Conservation (phyloP, 2,329 filamentous ascomycete species). For the Aspergillus pseudonomiae region DNA sequence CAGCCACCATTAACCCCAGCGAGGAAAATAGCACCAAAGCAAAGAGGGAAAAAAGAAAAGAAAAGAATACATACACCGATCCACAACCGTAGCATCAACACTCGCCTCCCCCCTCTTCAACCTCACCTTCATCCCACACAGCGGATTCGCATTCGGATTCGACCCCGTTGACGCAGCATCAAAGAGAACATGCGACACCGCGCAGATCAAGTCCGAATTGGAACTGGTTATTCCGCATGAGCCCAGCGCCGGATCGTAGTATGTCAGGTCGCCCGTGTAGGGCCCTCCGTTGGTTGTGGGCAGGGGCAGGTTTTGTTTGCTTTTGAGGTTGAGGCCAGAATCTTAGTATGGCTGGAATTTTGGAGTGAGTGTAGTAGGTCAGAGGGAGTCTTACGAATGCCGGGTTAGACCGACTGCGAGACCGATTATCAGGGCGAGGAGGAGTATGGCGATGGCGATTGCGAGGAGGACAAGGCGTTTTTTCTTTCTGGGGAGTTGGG, state of each 20-base stretch:
- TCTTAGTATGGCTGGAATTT: neutral
- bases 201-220: conserved; percentile 62
- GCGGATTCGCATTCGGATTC: conserved; percentile 65
- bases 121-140: conserved; percentile 70
- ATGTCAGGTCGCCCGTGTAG: conserved; percentile 69
- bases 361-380: neutral
- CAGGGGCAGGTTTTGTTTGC: conserved; percentile 22
- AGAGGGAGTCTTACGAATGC: conserved; percentile 16
- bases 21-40: neutral
- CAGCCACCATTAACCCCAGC: neutral
- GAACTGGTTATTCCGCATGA: conserved; percentile 66
- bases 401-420: conserved; percentile 27
- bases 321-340: neutral
- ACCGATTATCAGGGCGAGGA: conserved; percentile 27
- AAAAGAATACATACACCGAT: conserved; percentile 56
- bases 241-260: conserved; percentile 67
- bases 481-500: neutral
- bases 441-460: conserved; percentile 10
- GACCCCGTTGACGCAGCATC: conserved; percentile 58
- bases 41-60: neutral
- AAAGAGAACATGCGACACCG: conserved; percentile 69
- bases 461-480: conserved; percentile 22
- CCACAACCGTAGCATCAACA: conserved; percentile 67
- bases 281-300: conserved; percentile 47
- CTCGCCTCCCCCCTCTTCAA: conserved; percentile 59